A percentile compares a stretch with the other conserved stretches of the same genome.
Conservation (phyloP, 495 filamentous ascomycete species). For the Extremus antarcticus region DNA sequence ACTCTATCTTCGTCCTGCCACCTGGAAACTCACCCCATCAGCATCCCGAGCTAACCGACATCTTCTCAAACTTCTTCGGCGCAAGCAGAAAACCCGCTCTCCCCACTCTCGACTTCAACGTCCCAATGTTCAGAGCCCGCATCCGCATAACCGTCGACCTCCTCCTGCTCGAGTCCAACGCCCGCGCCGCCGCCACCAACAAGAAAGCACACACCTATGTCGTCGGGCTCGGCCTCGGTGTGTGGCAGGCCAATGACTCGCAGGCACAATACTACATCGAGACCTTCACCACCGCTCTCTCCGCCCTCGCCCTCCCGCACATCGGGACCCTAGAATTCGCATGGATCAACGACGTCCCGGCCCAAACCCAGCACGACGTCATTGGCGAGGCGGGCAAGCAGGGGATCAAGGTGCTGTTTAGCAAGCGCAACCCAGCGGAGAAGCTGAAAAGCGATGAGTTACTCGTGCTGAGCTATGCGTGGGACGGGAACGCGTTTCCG, state of each 20-base stretch:
- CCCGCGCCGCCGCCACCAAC: constrained; percentile 16
- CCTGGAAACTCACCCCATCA: background rate
- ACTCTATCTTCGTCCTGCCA: constrained; percentile 3
- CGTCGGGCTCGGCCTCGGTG: constrained; percentile 33
- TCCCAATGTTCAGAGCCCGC: constrained; percentile 21
- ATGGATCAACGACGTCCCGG: constrained; percentile 5
- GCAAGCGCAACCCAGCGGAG: constrained; percentile 26
- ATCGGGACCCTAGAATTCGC: constrained; percentile 14
- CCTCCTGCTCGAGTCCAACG: constrained; percentile 26
- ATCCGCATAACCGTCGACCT: constrained; percentile 25
- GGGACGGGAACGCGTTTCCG: constrained; percentile 33
- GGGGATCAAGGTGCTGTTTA: constrained; percentile 24
- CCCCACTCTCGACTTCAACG: constrained; percentile 8
- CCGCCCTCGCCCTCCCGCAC: background rate
- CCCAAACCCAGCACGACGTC: background rate
- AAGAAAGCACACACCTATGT: constrained; percentile 29
- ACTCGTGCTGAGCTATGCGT: constrained; percentile 33
- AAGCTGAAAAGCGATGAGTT: constrained; percentile 23
- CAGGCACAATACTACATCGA: constrained; percentile 22
- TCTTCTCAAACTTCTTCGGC: constrained; percentile 10
- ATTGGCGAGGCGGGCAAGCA: constrained; percentile 1
- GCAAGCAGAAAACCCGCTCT: background rate
- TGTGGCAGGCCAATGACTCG: constrained; percentile 17
- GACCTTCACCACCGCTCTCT: constrained; percentile 17
- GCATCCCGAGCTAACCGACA: background rate